Conservation (phyloP, 306 rosid species). For the Trichosanthes cucumerina region DNA sequence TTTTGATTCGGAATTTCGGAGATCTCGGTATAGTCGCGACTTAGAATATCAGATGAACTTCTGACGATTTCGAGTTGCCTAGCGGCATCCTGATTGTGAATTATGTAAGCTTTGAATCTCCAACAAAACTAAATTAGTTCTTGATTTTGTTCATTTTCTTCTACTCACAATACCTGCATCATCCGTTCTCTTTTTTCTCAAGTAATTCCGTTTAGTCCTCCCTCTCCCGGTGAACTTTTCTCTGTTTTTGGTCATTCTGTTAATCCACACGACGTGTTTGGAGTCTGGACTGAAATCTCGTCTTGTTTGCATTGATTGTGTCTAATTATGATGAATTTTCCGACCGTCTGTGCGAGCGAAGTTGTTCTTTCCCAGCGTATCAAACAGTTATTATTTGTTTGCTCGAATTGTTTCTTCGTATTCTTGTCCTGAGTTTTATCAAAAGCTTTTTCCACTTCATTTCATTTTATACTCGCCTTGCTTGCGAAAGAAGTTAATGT, state of each 20-base stretch:
- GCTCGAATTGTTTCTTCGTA: neutral
- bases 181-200: neutral
- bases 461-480: neutral
- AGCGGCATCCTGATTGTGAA: neutral
- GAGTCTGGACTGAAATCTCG: neutral
- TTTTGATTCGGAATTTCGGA: neutral
- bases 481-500: neutral
- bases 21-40: neutral
- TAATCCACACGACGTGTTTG: neutral
- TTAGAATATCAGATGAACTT: neutral
- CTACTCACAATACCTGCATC: neutral
- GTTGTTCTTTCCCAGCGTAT: neutral
- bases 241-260: neutral
- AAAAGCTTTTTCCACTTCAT: neutral
- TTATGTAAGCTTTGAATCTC: neutral
- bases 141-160: neutral
- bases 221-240: neutral
- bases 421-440: neutral
- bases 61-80: neutral
- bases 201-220: neutral
- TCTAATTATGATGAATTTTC: neutral
- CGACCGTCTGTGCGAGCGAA: neutral
- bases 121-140: neutral
- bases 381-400: neutral
- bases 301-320: neutral